phyloP scores from a whole-genome alignment of 495 filamentous ascomycete genomes.

The Durotheca rogersii region DNA sequence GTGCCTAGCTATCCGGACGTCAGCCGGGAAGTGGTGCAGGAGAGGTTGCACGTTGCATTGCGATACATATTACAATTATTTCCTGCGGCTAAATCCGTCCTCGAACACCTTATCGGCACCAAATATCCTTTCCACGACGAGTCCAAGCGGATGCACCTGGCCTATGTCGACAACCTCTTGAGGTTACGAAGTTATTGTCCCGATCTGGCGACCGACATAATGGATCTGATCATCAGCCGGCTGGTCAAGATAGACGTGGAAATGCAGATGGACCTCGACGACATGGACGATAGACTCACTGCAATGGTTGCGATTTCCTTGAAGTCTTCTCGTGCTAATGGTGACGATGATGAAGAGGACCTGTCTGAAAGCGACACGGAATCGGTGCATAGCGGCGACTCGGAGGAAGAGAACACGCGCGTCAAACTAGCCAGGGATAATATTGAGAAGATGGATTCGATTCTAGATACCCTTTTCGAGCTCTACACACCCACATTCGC shows the following conservation, averaged over 20 bases:
- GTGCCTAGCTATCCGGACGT: conserved; percentile 63
- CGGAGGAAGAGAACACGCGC: conserved; percentile 46
- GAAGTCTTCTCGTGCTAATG: conserved; percentile 33
- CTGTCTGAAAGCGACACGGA: conserved; percentile 61
- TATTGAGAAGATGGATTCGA: conserved; percentile 88
- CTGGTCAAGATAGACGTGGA: conserved; percentile 92
- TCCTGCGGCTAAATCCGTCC: conserved; percentile 66
- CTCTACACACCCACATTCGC: conserved; percentile 72
- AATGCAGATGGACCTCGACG: conserved; percentile 89
- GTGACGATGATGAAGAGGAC: conserved; percentile 54
- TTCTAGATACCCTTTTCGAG: conserved; percentile 84
- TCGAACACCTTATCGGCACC: conserved; percentile 61
- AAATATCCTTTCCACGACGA: conserved; percentile 78
- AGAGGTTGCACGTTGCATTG: conserved; percentile 71
- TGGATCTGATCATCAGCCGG: conserved; percentile 76
- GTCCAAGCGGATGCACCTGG: conserved; percentile 66
- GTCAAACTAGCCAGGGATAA: conserved; percentile 70
- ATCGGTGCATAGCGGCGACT: conserved; percentile 52
- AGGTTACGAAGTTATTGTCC: conserved; percentile 71
- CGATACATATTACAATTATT: conserved; percentile 75
- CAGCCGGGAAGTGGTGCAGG: conserved; percentile 57
- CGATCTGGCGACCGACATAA: conserved; percentile 77
- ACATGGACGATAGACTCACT: conserved; percentile 60
- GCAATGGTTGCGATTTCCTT: conserved; percentile 50
- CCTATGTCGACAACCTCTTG: conserved; percentile 78